phyloP scores from a whole-genome alignment of 495 filamentous ascomycete species.

The Aspergillus bertholletiae region DNA sequence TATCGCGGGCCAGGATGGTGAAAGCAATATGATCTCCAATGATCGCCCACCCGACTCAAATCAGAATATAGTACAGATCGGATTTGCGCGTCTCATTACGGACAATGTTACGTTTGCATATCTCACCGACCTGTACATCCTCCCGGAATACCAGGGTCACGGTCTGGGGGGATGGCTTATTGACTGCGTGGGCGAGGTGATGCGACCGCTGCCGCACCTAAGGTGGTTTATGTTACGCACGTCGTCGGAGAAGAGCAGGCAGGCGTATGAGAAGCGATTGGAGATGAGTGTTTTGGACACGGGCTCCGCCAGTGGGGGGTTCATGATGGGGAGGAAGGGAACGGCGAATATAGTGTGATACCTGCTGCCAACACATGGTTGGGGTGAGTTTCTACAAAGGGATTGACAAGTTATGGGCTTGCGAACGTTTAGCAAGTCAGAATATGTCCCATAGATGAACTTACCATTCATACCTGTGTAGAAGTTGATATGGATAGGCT shows the following conservation, averaged over 20 bases:
- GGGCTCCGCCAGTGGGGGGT: constrained; percentile 14
- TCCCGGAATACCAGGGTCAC: constrained; percentile 50
- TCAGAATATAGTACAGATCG: constrained; percentile 37
- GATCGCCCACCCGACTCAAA: not conserved
- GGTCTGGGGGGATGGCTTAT: constrained; percentile 64
- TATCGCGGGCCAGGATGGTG: not conserved
- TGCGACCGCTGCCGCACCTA: constrained; percentile 53
- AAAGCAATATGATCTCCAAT: too few species aligned
- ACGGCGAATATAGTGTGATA: constrained; percentile 5
- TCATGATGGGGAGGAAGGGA: constrained; percentile 26
- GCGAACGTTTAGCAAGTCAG: too few species aligned
- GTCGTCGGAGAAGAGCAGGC: constrained; percentile 22
- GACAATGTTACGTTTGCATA: constrained; percentile 65
- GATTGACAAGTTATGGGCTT: too few species aligned
- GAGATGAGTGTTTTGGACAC: constrained; percentile 40
- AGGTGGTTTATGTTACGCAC: constrained; percentile 54
- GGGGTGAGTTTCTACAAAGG: not conserved
- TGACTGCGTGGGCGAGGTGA: constrained; percentile 50
- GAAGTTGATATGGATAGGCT: too few species aligned
- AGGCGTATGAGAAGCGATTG: constrained; percentile 45
- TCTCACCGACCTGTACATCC: constrained; percentile 65
- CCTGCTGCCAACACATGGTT: not conserved
- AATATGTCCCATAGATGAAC: too few species aligned
- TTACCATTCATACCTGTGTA: too few species aligned
- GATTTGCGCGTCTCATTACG: constrained; percentile 61